Conservation (phyloP, 805 yeast species). For the Spathaspora arborariae region DNA sequence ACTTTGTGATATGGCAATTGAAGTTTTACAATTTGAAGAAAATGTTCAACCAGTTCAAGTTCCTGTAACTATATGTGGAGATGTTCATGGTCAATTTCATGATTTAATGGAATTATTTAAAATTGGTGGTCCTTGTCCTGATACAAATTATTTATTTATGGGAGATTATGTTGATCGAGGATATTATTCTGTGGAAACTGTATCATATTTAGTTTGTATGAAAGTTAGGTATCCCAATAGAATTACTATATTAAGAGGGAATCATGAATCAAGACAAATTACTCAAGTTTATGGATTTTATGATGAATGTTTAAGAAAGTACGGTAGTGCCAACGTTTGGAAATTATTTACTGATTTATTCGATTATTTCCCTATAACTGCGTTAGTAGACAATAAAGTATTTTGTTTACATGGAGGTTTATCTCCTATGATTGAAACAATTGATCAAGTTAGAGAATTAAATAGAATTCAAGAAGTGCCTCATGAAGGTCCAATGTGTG, state of each 20-base stretch:
- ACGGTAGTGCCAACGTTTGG: conserved; percentile 93
- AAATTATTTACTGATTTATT: conserved; percentile 85
- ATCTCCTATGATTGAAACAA: conserved; percentile 90
- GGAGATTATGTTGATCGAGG: conserved; percentile 88
- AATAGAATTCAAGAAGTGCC: conserved; percentile 95
- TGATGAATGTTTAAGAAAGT: conserved; percentile 91
- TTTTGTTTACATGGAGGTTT: conserved; percentile 94
- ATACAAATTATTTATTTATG: conserved; percentile 46
- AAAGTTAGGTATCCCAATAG: conserved; percentile 88
- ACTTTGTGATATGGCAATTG: conserved; percentile 87
- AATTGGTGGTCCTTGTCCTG: conserved; percentile 67
- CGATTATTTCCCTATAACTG: conserved; percentile 91
- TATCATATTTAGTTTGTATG: conserved; percentile 82
- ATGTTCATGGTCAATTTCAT: conserved; percentile 94
- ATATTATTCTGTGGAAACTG: conserved; percentile 87
- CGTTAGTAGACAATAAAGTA: conserved; percentile 83
- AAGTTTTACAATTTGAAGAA: conserved; percentile 84
- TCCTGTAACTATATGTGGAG: conserved; percentile 97
- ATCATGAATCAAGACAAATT: conserved; percentile 93
- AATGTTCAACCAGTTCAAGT: conserved; percentile 94
- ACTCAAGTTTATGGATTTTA: conserved; percentile 95
- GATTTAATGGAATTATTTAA: conserved; percentile 90
- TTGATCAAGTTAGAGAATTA: conserved; percentile 86
- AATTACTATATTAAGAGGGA: conserved; percentile 89
- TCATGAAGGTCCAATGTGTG: conserved; percentile 98